A percentile compares a stretch with the other conserved stretches of the same genome.
Conservation (phyloP, 75 land plant species). For the Picea glauca region DNA sequence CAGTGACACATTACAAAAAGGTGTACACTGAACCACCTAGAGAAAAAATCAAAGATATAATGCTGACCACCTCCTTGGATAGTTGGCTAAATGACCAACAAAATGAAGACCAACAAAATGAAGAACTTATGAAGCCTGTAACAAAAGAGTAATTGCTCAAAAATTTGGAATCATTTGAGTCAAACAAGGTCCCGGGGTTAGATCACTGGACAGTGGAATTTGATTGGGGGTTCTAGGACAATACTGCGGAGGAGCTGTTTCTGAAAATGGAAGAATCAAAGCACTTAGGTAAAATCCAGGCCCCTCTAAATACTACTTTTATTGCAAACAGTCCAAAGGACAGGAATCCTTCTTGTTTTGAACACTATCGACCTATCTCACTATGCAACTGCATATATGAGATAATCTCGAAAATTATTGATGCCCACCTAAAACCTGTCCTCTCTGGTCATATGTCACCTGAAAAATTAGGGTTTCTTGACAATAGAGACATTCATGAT, state of each 20-base stretch:
- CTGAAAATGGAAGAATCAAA: not conserved
- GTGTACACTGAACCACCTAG: not conserved
- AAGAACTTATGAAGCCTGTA: not conserved
- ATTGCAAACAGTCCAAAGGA: not conserved
- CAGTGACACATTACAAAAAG: not conserved
- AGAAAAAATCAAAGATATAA: not conserved
- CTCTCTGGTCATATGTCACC: not conserved
- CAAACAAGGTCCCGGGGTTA: not conserved
- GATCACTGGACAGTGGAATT: not conserved
- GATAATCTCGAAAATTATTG: not conserved
- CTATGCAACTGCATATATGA: not conserved
- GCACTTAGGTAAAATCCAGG: not conserved
- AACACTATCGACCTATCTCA: not conserved
- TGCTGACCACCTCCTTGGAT: not conserved
- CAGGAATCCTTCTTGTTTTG: not conserved
- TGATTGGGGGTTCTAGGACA: not conserved
- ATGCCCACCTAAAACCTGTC: not conserved
- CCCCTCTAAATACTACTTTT: not conserved
- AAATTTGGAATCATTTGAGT: not conserved
- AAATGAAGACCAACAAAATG: not conserved
- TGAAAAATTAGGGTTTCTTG: not conserved
- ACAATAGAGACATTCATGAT: not conserved
- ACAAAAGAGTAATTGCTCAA: not conserved
- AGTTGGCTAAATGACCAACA: not conserved
- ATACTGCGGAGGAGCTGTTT: not conserved